Base-by-base conservation (phyloP, 2,329 filamentous ascomycete species). In the Fusarium proliferatum region DNA sequence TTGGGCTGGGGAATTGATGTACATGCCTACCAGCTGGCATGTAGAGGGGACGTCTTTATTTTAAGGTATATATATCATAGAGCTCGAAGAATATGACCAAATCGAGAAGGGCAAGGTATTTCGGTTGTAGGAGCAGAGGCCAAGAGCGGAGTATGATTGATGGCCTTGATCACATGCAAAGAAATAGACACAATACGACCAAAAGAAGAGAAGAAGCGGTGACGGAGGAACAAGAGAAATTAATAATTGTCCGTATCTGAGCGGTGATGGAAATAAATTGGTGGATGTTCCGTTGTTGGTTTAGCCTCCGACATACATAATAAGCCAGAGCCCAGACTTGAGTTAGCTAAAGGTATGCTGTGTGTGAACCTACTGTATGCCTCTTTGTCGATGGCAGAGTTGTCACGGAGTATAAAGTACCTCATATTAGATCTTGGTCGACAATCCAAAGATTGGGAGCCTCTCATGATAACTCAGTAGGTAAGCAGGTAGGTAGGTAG, bases 171-270 rank as follows among this genome's bases (percentile, higher is more conserved):
- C 67, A 71, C 69, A 71, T 71, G 69, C 46, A 58, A 60, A 67
- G n/a, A 56, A 21, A 38, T 19, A 41, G 17, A 21, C 15, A 45
- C 17, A 30, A 39, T 61, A 61, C 42, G 33, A 28, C 39, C 36
- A 53, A 58, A 58, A 63, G 56, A 71, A 71, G 56, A 61, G 52
- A 71, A 71, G 51, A 67, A 67, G 69, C 69, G 69, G 69, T 71
- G 69, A 71, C 69, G 58, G 63, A 45, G 43, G 28, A 45, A 45
- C 19, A 43, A 38, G 43, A 67, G 30, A 67, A 45, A 62, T 28
- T 26, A 52, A 52, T 26, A 52, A 52, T 26, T 43, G n/a, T 28
- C 53, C 46, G 30, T 63, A 59, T 71, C 43, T 62, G 67, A 71
- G 68, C 62, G 69, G 57, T 52, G 53, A 61, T 71, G 66, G 42